Conservation (phyloP, 1,284 basidiomycete genomes). For the Golubevia pallescens region DNA sequence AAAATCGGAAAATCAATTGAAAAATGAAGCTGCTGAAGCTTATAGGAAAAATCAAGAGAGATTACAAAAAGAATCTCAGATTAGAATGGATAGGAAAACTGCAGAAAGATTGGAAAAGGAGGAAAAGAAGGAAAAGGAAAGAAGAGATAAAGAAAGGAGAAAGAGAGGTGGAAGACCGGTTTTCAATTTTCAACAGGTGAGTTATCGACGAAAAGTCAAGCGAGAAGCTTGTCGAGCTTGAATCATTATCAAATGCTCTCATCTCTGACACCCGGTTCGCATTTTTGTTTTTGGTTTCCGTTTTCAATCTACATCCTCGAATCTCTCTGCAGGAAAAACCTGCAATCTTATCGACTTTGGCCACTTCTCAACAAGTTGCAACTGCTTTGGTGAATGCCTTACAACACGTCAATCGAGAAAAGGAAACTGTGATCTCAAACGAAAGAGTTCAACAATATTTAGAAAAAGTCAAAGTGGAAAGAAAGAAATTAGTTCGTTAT, state of each 20-base stretch:
- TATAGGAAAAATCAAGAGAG: conserved; percentile 44
- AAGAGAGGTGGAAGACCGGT: conserved; percentile 20
- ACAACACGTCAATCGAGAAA: conserved; percentile 51
- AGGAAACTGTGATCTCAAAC: conserved; percentile 44
- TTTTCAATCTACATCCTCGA: too few relatives aligned
- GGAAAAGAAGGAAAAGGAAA: conserved; percentile 18
- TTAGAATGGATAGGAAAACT: conserved; percentile 44
- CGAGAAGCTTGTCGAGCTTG: background rate
- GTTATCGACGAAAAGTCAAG: background rate
- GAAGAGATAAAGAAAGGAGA: conserved; percentile 15
- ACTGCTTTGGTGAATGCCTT: conserved; percentile 52
- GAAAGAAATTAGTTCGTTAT: conserved; percentile 57
- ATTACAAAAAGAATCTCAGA: conserved; percentile 31
- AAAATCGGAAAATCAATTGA: conserved; percentile 39
- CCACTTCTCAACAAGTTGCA: conserved; percentile 33
- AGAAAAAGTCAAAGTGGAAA: conserved; percentile 43
- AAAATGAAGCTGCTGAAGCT: conserved; percentile 45
- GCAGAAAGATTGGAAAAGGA: conserved; percentile 19
- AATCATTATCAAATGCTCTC: background rate
- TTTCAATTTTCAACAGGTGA: conserved; percentile 42
- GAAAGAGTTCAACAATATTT: conserved; percentile 48
- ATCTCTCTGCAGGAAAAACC: conserved; percentile 37
- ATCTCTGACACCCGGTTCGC: background rate
- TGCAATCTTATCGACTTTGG: conserved; percentile 42
- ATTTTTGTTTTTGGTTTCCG: too few relatives aligned